Evolutionary conservation across 768 basidiomycete genomes (phyloP).

Genomic region (Leucosporidium creatinivorum): DNA sequence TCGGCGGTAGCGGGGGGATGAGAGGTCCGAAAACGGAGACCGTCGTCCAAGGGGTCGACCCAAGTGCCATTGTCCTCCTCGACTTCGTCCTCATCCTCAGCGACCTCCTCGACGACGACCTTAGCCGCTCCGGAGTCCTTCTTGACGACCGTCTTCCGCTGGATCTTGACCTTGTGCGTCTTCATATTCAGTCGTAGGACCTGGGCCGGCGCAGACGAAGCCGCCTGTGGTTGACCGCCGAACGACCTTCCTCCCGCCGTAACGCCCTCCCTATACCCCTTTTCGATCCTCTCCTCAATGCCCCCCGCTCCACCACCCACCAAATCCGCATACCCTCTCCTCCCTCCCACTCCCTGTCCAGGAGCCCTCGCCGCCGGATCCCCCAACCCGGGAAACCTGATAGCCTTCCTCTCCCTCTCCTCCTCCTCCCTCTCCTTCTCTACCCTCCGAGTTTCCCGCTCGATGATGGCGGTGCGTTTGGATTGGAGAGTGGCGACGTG

Average conservation of each 20-base stretch:
- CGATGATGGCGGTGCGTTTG: background rate
- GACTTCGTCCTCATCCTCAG: constrained; percentile 1
- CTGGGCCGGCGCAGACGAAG: background rate
- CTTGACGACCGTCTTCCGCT: constrained; percentile 2
- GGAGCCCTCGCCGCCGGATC: background rate
- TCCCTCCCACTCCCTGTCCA: background rate
- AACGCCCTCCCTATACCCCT: constrained; percentile 1
- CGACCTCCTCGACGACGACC: constrained; percentile 1
- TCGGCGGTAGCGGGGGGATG: too few species aligned
- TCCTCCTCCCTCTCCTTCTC: background rate
- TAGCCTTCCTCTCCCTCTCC: constrained; percentile 11
- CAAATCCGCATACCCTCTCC: constrained; percentile 16
- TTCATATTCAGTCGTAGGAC: constrained; percentile 25
- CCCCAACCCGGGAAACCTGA: constrained; percentile 21
- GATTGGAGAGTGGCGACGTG: constrained; percentile 6
- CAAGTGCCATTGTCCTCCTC: background rate
- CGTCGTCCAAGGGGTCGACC: constrained; percentile 11
- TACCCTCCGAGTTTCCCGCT: background rate
- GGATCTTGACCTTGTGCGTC: constrained; percentile 23
- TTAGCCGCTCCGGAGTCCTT: background rate
- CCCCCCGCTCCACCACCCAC: constrained; percentile 9
- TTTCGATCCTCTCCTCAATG: constrained; percentile 12
- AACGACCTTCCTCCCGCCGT: background rate
- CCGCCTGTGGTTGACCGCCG: background rate
- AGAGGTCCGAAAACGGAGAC: background rate